These are phyloP conservation scores for Prunus davidiana DNA, from an alignment of 306 rosid genomes.

Conservation along the genomic window DNA sequence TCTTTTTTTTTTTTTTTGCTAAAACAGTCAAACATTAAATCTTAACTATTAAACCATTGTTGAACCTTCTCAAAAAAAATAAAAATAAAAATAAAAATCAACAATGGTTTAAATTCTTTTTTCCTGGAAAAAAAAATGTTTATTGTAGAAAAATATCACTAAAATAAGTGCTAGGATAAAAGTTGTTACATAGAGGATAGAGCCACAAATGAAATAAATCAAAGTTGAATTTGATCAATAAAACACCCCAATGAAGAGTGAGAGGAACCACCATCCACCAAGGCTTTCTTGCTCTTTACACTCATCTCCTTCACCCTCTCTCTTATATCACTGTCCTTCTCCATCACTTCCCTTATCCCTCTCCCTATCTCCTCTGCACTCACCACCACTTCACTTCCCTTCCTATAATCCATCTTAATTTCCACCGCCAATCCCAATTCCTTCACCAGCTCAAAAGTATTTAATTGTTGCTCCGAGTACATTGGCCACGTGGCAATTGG, in stretches of 20 bases:
- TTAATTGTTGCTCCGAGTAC: constrained; percentile 19
- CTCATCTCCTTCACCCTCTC: constrained; percentile 11
- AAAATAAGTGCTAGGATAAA: no score
- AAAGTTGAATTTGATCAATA: background rate
- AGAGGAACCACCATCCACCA: constrained; percentile 21
- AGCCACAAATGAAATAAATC: no score
- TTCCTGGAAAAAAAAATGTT: no score
- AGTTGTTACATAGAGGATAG: no score
- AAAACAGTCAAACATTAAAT: no score
- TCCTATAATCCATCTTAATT: constrained; percentile 1
- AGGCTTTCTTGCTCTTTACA: constrained; percentile 5
- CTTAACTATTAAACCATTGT: no score
- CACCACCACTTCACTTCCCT: background rate
- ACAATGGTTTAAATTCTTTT: no score
- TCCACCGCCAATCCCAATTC: constrained; percentile 20
- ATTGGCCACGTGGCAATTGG: constrained; percentile 30
- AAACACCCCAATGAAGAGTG: background rate
- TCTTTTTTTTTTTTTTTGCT: background rate
- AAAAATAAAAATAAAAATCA: no score
- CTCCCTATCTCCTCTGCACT: constrained; percentile 5
- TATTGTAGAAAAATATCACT: no score
- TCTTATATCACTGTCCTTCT: background rate
- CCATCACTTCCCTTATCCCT: constrained; percentile 21
- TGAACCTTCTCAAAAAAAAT: no score
- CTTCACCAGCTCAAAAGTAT: constrained; percentile 18